Conservation (phyloP, 805 yeast species). For the Starmerella kuoi region DNA sequence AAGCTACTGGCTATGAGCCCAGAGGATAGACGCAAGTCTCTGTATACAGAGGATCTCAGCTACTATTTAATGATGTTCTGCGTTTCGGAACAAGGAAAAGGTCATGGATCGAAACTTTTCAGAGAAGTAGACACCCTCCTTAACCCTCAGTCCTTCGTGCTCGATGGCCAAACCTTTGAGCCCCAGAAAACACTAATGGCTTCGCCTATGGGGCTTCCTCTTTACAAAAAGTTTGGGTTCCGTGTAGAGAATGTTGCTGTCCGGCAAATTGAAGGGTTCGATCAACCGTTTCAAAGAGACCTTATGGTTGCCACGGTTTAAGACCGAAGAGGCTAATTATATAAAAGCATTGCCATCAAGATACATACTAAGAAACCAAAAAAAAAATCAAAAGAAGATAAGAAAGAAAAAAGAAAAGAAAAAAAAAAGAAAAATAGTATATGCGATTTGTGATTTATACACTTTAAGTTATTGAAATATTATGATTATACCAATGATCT, state of each 20-base stretch:
- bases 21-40: neutral
- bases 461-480: no score
- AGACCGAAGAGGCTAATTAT: no score
- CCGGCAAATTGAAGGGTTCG: neutral
- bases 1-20: neutral
- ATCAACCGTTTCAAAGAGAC: neutral
- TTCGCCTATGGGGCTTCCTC: neutral
- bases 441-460: no score
- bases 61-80: neutral
- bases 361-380: no score
- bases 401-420: no score
- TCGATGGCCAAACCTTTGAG: neutral
- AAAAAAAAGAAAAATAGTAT: no score
- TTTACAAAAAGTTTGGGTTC: slow-evolving; percentile 1
- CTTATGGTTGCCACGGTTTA: neutral
- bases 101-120: neutral
- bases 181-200: neutral
- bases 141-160: neutral
- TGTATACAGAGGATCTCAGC: neutral
- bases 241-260: neutral
- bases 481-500: no score
- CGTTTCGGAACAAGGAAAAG: neutral
- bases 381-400: no score
- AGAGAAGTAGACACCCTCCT: neutral
- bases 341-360: no score